phyloP scores from a whole-genome alignment of 2,329 filamentous ascomycete species.

The Fusarium sp. region DNA sequence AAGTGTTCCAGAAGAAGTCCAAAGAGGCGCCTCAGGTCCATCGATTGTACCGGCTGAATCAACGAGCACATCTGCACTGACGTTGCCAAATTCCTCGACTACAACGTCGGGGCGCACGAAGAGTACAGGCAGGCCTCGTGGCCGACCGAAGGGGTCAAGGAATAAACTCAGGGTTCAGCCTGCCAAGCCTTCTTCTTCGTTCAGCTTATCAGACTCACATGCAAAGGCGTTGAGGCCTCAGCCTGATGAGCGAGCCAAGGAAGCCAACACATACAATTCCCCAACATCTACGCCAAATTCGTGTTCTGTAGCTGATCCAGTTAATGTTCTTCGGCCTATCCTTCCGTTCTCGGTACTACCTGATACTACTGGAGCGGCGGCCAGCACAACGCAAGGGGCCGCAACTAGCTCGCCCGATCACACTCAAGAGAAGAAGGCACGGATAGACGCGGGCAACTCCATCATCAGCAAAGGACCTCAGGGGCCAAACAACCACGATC shows the following conservation, averaged over 20 bases:
- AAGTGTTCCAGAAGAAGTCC: background rate
- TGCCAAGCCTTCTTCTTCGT: conserved; percentile 3
- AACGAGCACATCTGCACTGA: background rate
- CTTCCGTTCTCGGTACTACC: background rate
- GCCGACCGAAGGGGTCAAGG: conserved; percentile 62
- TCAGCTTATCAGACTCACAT: background rate
- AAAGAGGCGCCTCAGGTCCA: background rate
- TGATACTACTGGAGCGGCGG: background rate
- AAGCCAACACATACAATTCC: background rate
- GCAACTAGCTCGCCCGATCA: background rate
- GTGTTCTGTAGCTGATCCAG: conserved; percentile 15
- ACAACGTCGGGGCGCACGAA: conserved; percentile 29
- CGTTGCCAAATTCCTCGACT: background rate
- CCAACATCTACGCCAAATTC: background rate
- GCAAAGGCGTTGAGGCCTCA: conserved; percentile 41
- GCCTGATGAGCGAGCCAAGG: conserved; percentile 10
- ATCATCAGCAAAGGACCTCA: background rate
- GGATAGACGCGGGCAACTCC: background rate
- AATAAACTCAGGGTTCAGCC: conserved; percentile 54
- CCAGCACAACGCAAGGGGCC: background rate
- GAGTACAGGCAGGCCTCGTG: conserved; percentile 49
- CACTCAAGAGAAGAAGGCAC: background rate
- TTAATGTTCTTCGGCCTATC: conserved; percentile 31
- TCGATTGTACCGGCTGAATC: background rate
- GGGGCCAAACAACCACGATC: background rate